Conservation (phyloP, 257 asterid species). For the Solanum appendiculatum region DNA sequence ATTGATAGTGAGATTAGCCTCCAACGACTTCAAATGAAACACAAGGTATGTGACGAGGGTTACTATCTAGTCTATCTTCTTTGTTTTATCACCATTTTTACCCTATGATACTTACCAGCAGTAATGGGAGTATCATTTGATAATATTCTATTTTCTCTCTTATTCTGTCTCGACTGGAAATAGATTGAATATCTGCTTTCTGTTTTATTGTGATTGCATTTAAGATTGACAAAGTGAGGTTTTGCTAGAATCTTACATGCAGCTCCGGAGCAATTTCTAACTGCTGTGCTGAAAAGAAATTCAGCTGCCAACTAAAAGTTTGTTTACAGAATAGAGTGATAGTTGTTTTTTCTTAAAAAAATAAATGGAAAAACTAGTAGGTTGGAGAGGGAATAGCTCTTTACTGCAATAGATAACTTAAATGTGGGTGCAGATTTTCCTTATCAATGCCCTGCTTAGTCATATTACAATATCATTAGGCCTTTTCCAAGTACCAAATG, state of each 20-base stretch:
- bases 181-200: background rate
- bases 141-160: background rate
- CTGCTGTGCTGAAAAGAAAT: background rate
- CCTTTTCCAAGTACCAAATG: background rate
- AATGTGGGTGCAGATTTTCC: background rate
- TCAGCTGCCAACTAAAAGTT: background rate
- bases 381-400: background rate
- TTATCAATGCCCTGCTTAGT: background rate
- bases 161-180: background rate
- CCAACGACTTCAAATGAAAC: constrained; percentile 84
- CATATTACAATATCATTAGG: background rate
- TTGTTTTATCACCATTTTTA: background rate
- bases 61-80: background rate
- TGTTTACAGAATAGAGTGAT: background rate
- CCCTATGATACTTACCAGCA: background rate
- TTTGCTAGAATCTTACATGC: background rate
- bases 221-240: background rate
- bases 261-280: background rate
- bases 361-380: background rate
- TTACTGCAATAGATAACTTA: background rate
- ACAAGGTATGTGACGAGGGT: constrained; percentile 50
- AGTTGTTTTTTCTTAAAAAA: background rate
- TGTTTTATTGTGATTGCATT: background rate
- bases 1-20: constrained; percentile 79
- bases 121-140: background rate